Evolutionary conservation across 352 stramenopile species (phyloP), one percentile per base, ranked within the genome.

Genomic region (Globisporangium iwayamae): DNA sequence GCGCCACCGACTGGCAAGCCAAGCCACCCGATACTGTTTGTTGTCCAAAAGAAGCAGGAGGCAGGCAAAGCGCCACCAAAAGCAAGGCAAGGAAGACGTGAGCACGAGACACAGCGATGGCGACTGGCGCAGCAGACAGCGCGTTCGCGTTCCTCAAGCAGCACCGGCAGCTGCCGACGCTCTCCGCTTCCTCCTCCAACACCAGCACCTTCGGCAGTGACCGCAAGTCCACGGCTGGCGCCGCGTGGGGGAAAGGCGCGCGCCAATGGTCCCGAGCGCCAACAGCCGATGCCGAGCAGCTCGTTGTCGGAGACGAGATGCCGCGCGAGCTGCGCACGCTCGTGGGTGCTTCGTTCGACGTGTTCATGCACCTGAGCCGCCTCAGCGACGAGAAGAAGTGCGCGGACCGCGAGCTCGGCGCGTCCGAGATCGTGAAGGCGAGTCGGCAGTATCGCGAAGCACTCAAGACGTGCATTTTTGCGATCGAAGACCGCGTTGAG

Each of bases 381-480:
- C 46, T 69, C 3, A 47, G 59, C 14, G 65, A 67, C 1, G 63
- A 72, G 30, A 45, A 53, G 22, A 52, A 34, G 61, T 39, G 28
- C 32, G 28, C n/a, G 10, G 63, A 65, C 1, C 68, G 74, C 14
- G 58, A 73, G 16, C 39, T 76, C 14, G 56, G 61, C 8, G 53
- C 76, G 46, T 62, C 68, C 22, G 71, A 79, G 62, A 60, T 83
- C 38, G 70, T 81, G 56, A 71, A 70, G 45, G 79, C 80, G 39
- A 90, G 83, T 65, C 79, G 80, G 57, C 74, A 91, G 66, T 90
- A 91, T 73, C 79, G 83, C 32, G 79, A 90, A 43, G 83, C 80
- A 25, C 69, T 91, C 22, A 81, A 82, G 64, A 87, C 75, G 61
- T 79, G 75, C 59, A 84, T 91, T 39, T 88, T 89, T 53, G 72